A percentile compares a stretch with the other conserved stretches of the same genome.
Evolutionary conservation across 768 basidiomycete species (phyloP).

Genomic region (Phlebiopsis gigantea): DNA sequence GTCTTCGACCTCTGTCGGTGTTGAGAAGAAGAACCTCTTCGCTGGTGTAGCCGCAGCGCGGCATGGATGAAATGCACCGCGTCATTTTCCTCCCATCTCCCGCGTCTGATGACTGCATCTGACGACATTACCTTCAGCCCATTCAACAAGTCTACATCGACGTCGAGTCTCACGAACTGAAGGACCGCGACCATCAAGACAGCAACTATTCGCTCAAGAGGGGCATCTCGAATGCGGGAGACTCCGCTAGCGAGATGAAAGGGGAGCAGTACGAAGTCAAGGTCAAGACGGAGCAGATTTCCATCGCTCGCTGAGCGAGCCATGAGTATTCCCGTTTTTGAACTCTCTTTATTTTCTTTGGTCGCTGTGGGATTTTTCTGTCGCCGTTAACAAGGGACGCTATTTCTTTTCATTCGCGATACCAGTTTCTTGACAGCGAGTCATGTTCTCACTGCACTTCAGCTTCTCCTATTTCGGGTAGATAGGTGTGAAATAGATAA

Average conservation of each 20-base stretch:
- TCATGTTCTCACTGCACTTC: too few relatives aligned
- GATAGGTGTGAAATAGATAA: too few relatives aligned
- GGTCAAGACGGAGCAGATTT: constrained; percentile 4
- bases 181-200: constrained; percentile 14
- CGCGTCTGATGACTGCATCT: neutral
- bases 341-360: too few relatives aligned
- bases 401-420: neutral
- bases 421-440: too few relatives aligned
- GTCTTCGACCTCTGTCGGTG: neutral
- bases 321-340: neutral
- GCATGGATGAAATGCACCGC: neutral
- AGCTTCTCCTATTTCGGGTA: too few relatives aligned
- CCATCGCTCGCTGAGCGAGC: neutral
- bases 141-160: constrained; percentile 22
- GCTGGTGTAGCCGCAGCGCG: neutral
- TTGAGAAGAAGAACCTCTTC: neutral
- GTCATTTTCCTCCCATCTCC: neutral
- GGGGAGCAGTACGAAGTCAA: constrained; percentile 1
- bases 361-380: neutral
- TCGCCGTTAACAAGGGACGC: neutral
- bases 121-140: neutral
- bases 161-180: constrained; percentile 30
- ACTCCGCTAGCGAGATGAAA: neutral
- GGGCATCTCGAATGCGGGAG: neutral
- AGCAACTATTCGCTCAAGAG: constrained; percentile 4